Base-by-base conservation (phyloP, 2,329 filamentous ascomycete genomes). In the Aspergillus transmontanensis region DNA sequence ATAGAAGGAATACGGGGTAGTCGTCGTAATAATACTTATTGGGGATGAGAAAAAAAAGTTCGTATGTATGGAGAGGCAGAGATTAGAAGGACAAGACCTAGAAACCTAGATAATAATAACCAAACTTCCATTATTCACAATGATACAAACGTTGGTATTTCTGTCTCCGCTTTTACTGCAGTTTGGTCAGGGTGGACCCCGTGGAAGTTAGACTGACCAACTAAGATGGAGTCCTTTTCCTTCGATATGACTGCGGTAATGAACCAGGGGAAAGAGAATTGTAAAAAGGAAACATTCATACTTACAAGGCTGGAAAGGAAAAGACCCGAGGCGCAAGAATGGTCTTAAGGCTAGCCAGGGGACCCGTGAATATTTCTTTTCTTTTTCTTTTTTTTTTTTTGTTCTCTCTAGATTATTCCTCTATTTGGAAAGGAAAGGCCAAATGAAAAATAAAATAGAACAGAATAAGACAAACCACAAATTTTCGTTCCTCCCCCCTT, bases 111-210 rank as follows among this genome's bases (percentile, higher is more conserved):
- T 36, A 58, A 61, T 57, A 63, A 60, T 50, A 61, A 59, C 51
- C 51, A 55, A 41, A 14, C 51, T 39, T 55, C 34, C 51, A 55
- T 36, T 59, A 61, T 61, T 64, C 46, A 64, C 28, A 51, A 66
- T 67, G 61, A 69, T 69, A 69, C 66, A 64, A 64, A 58, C 58
- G 59, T 64, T 69, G 63, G 68, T 69, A 68, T 68, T 66, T 65
- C 58, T 60, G 61, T 59, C 62, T 67, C 62, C 64, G 63, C 66
- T 66, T 61, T 56, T 50, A 57, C 60, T 66, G 60, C 46, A 66
- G 64, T 64, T 66, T 64, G 65, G 63, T 61, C 59, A 39, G 36
- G 34, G 64, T 67, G 64, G 65, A 45, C 59, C 61, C 60, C 26
- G 53, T 45, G 36, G 34, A 36, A 23, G 51, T 62, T 57, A 55